Conservation (phyloP, 2,329 filamentous ascomycete species). For the Phialemoniopsis sp. region DNA sequence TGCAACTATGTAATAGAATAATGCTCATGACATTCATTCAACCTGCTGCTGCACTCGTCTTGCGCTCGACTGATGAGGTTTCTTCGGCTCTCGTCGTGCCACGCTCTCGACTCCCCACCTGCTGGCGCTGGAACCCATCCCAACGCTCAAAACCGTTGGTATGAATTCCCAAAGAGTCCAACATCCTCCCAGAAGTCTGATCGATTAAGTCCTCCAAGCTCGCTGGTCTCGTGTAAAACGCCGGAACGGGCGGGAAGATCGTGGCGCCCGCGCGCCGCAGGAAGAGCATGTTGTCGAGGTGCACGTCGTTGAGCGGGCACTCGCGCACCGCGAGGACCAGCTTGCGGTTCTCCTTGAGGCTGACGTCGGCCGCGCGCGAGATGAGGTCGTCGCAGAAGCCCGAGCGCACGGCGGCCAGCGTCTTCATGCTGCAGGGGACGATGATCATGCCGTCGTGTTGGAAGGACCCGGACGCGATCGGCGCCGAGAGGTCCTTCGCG, state of each 20-base stretch:
- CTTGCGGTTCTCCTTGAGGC: conserved; percentile 35
- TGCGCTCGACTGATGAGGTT: too few species aligned
- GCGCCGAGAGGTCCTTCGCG: conserved; percentile 37
- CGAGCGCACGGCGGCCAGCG: conserved; percentile 32
- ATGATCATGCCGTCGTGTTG: conserved; percentile 41
- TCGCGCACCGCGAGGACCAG: conserved; percentile 36
- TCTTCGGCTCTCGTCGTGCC: too few species aligned
- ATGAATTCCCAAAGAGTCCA: conserved; percentile 39
- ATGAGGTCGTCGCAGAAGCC: conserved; percentile 41
- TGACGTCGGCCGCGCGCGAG: conserved; percentile 38
- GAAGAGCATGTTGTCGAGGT: conserved; percentile 39
- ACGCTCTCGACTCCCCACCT: too few species aligned
- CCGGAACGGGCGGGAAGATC: conserved; percentile 38
- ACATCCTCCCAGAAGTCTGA: conserved; percentile 40
- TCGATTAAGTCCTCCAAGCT: conserved; percentile 34
- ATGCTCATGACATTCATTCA: too few species aligned
- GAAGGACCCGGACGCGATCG: conserved; percentile 39
- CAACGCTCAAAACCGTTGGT: conserved; percentile 32
- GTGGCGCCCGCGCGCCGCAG: conserved; percentile 30
- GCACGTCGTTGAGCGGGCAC: conserved; percentile 41
- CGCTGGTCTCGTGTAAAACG: conserved; percentile 34
- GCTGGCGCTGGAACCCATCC: conserved; percentile 18
- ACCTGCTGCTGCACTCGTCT: too few species aligned
- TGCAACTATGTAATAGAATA: too few species aligned
- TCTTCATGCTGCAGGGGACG: conserved; percentile 43